Conservation (phyloP, 2,329 filamentous ascomycete species). For the Phaeosphaeria sp. region DNA sequence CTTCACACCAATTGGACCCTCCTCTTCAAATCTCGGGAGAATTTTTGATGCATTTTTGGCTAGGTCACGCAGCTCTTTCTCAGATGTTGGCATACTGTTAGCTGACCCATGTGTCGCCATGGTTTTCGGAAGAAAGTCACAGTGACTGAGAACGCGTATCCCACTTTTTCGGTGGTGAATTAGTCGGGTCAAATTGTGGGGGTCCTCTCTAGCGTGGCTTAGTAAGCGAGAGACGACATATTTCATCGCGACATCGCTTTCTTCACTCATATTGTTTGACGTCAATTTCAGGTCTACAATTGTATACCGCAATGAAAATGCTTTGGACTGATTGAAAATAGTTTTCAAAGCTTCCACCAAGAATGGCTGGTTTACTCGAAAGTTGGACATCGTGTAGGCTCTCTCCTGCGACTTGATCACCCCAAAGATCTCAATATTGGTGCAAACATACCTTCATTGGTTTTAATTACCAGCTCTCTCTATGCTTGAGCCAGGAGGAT, state of each 20-base stretch:
- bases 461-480: neutral
- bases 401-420: neutral
- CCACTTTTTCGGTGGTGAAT: neutral
- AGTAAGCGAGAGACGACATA: neutral
- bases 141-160: neutral
- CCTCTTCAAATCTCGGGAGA: constrained; percentile 33
- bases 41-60: constrained; percentile 32
- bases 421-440: neutral
- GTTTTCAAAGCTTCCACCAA: too few relatives aligned
- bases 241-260: neutral
- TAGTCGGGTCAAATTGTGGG: neutral
- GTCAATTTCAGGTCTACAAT: neutral
- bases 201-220: neutral
- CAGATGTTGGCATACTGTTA: constrained; percentile 27
- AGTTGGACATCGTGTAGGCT: neutral
- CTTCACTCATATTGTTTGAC: neutral
- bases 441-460: neutral
- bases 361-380: too few relatives aligned
- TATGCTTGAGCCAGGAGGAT: too few relatives aligned
- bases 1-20: constrained; percentile 40
- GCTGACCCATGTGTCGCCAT: neutral
- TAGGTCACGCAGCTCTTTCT: constrained; percentile 35
- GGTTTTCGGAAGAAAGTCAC: neutral
- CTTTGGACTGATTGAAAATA: too few relatives aligned
- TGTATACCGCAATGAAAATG: neutral